Evolutionary conservation across 345 rosid species (phyloP).

Genomic region (Linum tenue): DNA sequence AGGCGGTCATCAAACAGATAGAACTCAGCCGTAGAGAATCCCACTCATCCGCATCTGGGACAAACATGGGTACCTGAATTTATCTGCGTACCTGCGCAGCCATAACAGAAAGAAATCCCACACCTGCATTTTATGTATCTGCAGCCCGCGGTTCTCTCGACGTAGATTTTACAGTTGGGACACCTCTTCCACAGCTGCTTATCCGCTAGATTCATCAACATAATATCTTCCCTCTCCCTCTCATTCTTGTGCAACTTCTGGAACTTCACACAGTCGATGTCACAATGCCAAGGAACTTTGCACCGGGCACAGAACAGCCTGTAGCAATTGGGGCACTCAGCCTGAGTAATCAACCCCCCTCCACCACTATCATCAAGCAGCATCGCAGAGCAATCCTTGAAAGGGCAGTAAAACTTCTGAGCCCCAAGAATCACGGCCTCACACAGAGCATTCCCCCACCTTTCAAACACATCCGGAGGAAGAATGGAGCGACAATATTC

Average conservation of each 20-base stretch:
- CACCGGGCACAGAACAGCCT: constrained; percentile 40
- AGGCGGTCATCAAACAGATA: no score
- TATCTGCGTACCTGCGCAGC: no score
- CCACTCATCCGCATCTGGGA: no score
- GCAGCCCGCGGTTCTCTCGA: no score
- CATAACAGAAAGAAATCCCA: no score
- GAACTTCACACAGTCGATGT: constrained; percentile 25
- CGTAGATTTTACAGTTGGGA: no score
- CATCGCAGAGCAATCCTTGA: constrained; percentile 37
- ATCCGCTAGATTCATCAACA: constrained; percentile 33
- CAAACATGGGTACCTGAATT: no score
- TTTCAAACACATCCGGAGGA: constrained; percentile 31
- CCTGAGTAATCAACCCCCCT: constrained; percentile 5
- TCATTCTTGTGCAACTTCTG: constrained; percentile 31
- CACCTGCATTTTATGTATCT: no score
- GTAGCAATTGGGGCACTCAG: constrained; percentile 34
- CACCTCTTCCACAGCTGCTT: no score
- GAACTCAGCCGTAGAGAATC: no score
- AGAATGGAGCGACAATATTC: constrained; percentile 29
- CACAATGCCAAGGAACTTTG: constrained; percentile 47
- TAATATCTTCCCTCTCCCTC: constrained; percentile 32
- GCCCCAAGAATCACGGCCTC: constrained; percentile 31
- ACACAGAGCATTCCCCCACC: constrained; percentile 47
- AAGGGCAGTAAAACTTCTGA: constrained; percentile 46
- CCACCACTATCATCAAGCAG: constrained; percentile 28